A percentile compares a stretch with the other conserved stretches of the same genome.
Conservation (phyloP, 148 eudicot species). For the Persicaria tinctoria region DNA sequence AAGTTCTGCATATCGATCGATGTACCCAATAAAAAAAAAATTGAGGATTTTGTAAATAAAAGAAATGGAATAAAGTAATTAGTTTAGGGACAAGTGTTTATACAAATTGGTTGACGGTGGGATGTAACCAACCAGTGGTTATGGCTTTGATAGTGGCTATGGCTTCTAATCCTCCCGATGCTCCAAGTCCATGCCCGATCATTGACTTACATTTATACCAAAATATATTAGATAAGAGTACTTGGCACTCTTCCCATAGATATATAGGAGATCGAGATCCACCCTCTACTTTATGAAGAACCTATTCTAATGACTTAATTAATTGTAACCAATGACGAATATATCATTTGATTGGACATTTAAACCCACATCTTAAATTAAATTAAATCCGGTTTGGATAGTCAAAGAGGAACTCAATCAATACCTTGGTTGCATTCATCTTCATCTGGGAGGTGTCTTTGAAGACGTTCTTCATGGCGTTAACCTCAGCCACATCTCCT, state of each 20-base stretch:
- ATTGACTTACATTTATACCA: slow-evolving; percentile 28
- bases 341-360: no score
- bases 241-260: no score
- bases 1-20: slow-evolving; percentile 27
- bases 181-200: slow-evolving; percentile 66
- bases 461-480: slow-evolving; percentile 29
- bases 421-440: slow-evolving; percentile 38
- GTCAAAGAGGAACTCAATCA: neutral
- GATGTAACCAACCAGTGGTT: slow-evolving; percentile 64
- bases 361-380: no score
- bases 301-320: no score
- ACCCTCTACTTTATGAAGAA: no score
- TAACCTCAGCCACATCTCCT: slow-evolving; percentile 28
- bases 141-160: slow-evolving; percentile 62
- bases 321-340: no score
- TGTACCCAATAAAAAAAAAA: neutral
- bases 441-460: slow-evolving; percentile 22
- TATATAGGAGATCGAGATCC: no score
- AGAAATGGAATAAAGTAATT: neutral
- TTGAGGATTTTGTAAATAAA: neutral
- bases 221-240: no score
- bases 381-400: no score
- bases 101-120: slow-evolving; percentile 63
- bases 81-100: neutral
- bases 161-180: slow-evolving; percentile 64